Conservation (phyloP, 371 early-diverging fungal genomes). For the Mucor indicus region DNA sequence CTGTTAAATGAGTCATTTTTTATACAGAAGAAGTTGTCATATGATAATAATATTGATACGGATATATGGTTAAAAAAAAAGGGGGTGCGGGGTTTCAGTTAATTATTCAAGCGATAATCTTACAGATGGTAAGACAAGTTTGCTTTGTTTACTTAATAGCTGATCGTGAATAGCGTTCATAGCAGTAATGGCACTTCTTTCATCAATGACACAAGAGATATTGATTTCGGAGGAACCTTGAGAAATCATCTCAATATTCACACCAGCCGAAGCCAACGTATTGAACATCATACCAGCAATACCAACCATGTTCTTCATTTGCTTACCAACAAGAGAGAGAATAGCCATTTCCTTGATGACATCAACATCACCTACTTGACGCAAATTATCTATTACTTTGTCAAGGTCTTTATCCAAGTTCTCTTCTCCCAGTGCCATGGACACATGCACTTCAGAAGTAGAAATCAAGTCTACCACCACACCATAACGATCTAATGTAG, state of each 20-base stretch:
- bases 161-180: conserved; percentile 89
- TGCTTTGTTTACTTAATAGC: conserved; percentile 32
- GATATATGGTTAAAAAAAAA: too few relatives aligned
- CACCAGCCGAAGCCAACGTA: conserved; percentile 80
- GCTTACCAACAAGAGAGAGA: conserved; percentile 91
- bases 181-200: conserved; percentile 65
- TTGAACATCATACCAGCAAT: conserved; percentile 92
- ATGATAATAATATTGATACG: too few relatives aligned
- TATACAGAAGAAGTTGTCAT: too few relatives aligned
- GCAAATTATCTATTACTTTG: conserved; percentile 66
- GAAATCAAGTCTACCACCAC: conserved; percentile 95
- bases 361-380: conserved; percentile 69
- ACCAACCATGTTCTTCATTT: conserved; percentile 96
- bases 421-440: conserved; percentile 86
- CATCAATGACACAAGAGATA: conserved; percentile 93
- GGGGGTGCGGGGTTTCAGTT: too few relatives aligned
- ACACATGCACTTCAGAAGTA: conserved; percentile 94
- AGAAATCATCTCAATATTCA: conserved; percentile 98
- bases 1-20: too few relatives aligned
- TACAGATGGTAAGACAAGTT: conserved; percentile 22
- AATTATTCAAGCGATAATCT: conserved; percentile 18
- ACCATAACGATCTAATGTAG: conserved; percentile 79
- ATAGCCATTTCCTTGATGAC: conserved; percentile 86
- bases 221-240: conserved; percentile 97
- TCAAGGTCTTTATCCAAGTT: conserved; percentile 61